A percentile compares a stretch with the other conserved stretches of the same genome.
Conservation (phyloP, 2,329 filamentous ascomycete genomes). For the Pleochaeta shiraiana region DNA sequence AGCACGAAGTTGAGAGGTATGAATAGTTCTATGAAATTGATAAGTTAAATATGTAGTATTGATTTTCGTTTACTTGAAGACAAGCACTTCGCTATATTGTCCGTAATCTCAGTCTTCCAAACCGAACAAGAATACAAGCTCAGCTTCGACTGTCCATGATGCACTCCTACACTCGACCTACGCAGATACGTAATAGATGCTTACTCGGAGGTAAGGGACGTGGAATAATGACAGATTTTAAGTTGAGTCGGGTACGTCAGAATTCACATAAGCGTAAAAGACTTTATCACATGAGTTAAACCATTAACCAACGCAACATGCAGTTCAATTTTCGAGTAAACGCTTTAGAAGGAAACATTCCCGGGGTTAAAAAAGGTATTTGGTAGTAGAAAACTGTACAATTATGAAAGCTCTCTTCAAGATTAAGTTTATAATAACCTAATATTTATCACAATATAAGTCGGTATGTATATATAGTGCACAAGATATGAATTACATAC, state of each 20-base stretch:
- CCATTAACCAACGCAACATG: no score
- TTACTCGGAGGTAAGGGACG: constrained; percentile 75
- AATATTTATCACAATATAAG: no score
- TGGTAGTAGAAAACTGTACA: no score
- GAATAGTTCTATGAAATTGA: no score
- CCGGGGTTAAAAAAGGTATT: constrained; percentile 87
- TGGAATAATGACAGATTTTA: constrained; percentile 84
- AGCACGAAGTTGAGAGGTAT: constrained; percentile 66
- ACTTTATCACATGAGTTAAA: not conserved
- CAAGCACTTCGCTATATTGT: constrained; percentile 89
- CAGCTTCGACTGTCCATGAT: constrained; percentile 87
- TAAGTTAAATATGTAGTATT: no score
- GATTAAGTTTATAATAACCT: no score
- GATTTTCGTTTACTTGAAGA: no score
- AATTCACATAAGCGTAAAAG: not conserved
- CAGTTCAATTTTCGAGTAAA: constrained; percentile 89
- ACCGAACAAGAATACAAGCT: constrained; percentile 67
- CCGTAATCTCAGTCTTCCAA: constrained; percentile 71
- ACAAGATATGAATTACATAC: no score
- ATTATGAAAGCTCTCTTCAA: no score
- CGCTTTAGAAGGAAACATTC: constrained; percentile 64
- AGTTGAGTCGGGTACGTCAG: constrained; percentile 64
- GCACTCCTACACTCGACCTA: constrained; percentile 86
- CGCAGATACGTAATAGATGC: constrained; percentile 88
- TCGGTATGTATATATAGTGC: no score